Base-by-base conservation (phyloP, 306 rosid species). In the Lathyrus oleraceus region DNA sequence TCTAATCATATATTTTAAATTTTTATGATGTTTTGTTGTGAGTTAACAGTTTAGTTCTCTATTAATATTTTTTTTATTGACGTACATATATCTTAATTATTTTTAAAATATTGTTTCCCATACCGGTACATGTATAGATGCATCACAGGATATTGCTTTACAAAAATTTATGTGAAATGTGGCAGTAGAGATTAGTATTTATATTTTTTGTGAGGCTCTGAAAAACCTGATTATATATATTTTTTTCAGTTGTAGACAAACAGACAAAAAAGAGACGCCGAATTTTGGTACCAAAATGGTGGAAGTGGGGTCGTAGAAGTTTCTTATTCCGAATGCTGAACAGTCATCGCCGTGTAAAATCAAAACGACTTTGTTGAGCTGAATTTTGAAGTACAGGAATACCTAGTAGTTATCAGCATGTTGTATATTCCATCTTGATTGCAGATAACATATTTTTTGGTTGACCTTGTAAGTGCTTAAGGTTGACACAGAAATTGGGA, bases 291-390 rank as follows among this genome's bases (percentile, higher is more conserved):
- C 91, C 88, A 2, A 39, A 67, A 16, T 83, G 82, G 79, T 85
- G 91, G 91, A 78, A 63, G 69, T 76, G 84, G 88, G 86, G 91
- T 30, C 73, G 62, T 45, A 86, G 71, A 79, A 20, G 82, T 67
- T 67, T 74, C 20, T 52, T 86, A 15, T 86, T 72, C 71, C 74
- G 68, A 70, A 69, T 51, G 57, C 75, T 86, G 38, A 78, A 70
- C 5, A 73, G 87, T 16, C 76, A 57, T 74, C 83, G 65, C 78
- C 51, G 72, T 56, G 52, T 25, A 39, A 83, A 78, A 76, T 83
- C 84, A 13, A 78, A 78, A 77, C 25, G 80, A 78, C 59, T 47
- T 56, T 66, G 76, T 58, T 51, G 66, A 70, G 69, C 81, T 73
- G 72, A 57, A 61, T 69, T 51, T 54, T 70, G 70, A 45, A 25